These are phyloP conservation scores for Suillus occidentalis DNA, from an alignment of 768 basidiomycete species.

Conservation along the genomic window DNA sequence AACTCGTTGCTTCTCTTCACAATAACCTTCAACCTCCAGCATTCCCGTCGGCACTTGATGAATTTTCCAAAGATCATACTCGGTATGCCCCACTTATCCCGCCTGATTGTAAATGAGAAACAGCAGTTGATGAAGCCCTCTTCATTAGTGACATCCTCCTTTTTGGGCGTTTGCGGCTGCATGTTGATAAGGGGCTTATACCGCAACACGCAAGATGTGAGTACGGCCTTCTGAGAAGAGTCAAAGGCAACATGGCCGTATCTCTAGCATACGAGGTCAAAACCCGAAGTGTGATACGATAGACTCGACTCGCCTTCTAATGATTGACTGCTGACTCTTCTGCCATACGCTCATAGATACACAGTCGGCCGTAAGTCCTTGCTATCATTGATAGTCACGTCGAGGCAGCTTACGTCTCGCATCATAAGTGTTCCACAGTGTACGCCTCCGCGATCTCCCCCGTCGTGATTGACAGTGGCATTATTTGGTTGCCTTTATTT, in stretches of 20 bases:
- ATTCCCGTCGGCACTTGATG: slow-evolving; percentile 54
- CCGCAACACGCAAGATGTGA: slow-evolving; percentile 87
- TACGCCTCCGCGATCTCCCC: no score
- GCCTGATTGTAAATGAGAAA: slow-evolving; percentile 83
- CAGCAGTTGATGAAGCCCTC: slow-evolving; percentile 84
- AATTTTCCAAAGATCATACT: slow-evolving; percentile 94
- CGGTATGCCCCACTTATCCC: slow-evolving; percentile 85
- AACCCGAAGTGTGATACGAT: neutral
- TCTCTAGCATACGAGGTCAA: slow-evolving; percentile 54
- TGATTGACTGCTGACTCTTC: no score
- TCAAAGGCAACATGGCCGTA: slow-evolving; percentile 93
- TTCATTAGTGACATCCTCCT: slow-evolving; percentile 43
- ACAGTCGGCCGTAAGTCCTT: no score
- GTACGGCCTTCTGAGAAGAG: slow-evolving; percentile 84
- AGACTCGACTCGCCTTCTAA: slow-evolving; percentile 31
- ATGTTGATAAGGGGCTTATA: slow-evolving; percentile 66
- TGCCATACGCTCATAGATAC: no score
- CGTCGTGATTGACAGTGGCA: no score
- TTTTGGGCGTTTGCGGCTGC: slow-evolving; percentile 28
- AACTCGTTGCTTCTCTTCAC: no score
- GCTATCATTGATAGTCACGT: no score
- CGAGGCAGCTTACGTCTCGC: no score
- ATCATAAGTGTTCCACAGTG: no score
- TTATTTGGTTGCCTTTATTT: no score
- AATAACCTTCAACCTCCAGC: neutral